Conservation (phyloP, 352 stramenopile genomes). For the Phytophthora melonis region DNA sequence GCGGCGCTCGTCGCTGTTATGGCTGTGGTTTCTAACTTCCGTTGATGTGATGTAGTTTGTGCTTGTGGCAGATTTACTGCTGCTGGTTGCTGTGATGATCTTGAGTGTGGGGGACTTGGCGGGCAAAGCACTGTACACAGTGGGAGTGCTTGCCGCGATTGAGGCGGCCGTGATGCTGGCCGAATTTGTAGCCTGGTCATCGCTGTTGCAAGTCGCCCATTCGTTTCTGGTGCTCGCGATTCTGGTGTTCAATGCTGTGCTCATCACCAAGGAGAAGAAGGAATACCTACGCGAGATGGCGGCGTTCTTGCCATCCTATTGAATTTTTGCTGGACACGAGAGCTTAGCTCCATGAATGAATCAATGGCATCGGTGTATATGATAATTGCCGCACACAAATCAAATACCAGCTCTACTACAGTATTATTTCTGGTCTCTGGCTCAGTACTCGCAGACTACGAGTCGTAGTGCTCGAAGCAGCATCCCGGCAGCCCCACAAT, state of each 20-base stretch:
- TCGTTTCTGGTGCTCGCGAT: constrained; percentile 45
- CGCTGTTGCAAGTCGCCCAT: constrained; percentile 46
- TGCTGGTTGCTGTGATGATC: constrained; percentile 55
- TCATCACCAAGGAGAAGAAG: constrained; percentile 39
- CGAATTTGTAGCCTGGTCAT: constrained; percentile 43
- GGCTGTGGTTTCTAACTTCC: constrained; percentile 1
- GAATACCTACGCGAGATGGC: constrained; percentile 42
- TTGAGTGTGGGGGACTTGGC: constrained; percentile 45
- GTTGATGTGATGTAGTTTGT: constrained; percentile 45
- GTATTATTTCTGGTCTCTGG: not conserved
- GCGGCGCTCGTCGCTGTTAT: too few relatives aligned
- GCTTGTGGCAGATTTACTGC: constrained; percentile 52
- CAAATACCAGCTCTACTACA: too few relatives aligned
- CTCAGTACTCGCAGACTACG: constrained; percentile 14
- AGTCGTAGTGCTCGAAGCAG: constrained; percentile 56
- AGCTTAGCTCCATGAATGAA: not conserved
- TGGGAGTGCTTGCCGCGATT: constrained; percentile 48
- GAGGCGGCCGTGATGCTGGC: constrained; percentile 53
- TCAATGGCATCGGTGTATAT: too few relatives aligned
- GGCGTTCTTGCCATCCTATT: constrained; percentile 50
- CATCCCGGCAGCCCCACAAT: constrained; percentile 60
- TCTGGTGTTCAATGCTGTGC: constrained; percentile 36
- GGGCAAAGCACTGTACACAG: constrained; percentile 49
- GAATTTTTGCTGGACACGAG: constrained; percentile 3
- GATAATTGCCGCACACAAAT: too few relatives aligned